These are phyloP conservation scores for Kodamaea derodonti DNA, from an alignment of 1,139 yeast species.

Conservation along the genomic window DNA sequence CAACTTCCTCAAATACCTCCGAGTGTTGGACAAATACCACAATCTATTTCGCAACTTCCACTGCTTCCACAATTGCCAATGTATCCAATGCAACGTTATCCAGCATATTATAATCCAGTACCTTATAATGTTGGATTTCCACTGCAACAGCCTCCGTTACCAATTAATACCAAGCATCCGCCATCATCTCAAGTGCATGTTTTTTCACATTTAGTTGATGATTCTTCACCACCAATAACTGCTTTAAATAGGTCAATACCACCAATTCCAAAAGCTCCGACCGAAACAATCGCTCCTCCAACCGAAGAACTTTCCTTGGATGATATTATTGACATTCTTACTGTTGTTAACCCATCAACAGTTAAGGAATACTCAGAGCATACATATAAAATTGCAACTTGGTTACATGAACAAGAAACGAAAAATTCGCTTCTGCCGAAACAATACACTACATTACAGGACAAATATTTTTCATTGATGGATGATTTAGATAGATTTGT, in stretches of 20 bases:
- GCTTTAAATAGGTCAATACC: constrained; percentile 3
- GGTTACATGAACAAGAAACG: constrained; percentile 23
- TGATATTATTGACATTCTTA: constrained; percentile 28
- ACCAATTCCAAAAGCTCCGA: constrained; percentile 1
- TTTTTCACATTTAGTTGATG: not conserved
- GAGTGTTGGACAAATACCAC: not conserved
- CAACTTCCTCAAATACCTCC: not conserved
- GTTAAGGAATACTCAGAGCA: constrained; percentile 40
- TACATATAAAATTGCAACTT: constrained; percentile 27
- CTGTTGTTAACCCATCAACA: constrained; percentile 26
- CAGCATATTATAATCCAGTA: constrained; percentile 5
- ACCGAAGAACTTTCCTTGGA: constrained; percentile 14
- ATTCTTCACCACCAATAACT: constrained; percentile 2
- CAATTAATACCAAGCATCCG: not conserved
- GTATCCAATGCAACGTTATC: constrained; percentile 5
- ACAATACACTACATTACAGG: constrained; percentile 17
- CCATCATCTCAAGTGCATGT: constrained; percentile 1
- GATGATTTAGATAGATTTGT: constrained; percentile 23
- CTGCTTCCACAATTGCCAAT: not conserved
- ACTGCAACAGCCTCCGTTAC: not conserved
- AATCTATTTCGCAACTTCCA: not conserved
- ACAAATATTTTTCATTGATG: constrained; percentile 25
- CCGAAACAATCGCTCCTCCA: constrained; percentile 1
- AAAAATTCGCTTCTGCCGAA: constrained; percentile 8
- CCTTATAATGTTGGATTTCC: constrained; percentile 1